Conservation (phyloP, 2,329 filamentous ascomycete species). For the Colletotrichum falcatum region DNA sequence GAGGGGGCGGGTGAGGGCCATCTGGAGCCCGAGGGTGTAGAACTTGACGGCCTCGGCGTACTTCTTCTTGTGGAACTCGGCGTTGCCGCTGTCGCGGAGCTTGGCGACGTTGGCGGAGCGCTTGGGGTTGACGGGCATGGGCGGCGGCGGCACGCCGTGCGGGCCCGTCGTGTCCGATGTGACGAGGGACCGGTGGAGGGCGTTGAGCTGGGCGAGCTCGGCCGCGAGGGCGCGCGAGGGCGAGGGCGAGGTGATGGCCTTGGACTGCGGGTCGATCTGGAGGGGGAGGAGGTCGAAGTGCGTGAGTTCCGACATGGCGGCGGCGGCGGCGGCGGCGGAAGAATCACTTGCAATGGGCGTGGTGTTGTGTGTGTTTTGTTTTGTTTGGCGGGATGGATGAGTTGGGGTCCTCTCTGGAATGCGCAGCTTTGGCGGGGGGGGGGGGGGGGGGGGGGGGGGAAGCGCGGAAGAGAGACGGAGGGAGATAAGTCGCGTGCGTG, state of each 20-base stretch:
- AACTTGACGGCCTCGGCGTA: conserved; percentile 81
- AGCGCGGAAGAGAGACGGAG: not conserved
- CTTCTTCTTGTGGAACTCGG: conserved; percentile 81
- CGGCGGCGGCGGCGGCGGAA: not conserved
- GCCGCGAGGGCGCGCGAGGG: conserved; percentile 64
- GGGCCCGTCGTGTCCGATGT: conserved; percentile 65
- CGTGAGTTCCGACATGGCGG: conserved; percentile 69
- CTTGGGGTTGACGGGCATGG: conserved; percentile 92
- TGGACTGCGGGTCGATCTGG: conserved; percentile 83
- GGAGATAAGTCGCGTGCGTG: not conserved
- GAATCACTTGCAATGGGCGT: not conserved
- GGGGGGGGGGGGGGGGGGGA: no score
- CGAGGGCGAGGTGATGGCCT: conserved; percentile 71
- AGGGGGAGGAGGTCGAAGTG: conserved; percentile 88
- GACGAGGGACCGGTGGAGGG: conserved; percentile 80
- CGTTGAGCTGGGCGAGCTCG: conserved; percentile 81
- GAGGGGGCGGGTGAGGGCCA: conserved; percentile 83
- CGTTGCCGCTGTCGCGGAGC: conserved; percentile 89
- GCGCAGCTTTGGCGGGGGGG: not conserved
- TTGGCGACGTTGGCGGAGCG: conserved; percentile 89
- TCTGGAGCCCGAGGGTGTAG: conserved; percentile 88
- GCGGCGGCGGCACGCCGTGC: conserved; percentile 80
- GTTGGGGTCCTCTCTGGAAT: no score
- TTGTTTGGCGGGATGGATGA: not conserved
- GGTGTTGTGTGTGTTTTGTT: not conserved